phyloP scores from a whole-genome alignment of 495 filamentous ascomycete genomes.

The Penicillium parvum region DNA sequence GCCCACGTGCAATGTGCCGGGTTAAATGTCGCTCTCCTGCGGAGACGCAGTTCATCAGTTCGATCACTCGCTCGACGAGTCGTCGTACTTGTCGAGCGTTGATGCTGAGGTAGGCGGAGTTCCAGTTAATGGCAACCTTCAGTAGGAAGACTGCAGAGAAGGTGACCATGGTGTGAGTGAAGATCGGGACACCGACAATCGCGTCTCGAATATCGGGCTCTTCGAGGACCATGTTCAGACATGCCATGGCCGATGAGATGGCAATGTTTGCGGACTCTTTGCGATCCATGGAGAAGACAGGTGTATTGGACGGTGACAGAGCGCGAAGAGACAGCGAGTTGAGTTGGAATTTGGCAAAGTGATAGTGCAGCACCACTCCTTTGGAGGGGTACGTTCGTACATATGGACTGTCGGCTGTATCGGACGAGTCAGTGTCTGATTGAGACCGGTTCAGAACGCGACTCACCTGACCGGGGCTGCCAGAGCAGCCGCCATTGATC shows the following conservation, averaged over 20 bases:
- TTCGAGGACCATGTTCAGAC: constrained; percentile 51
- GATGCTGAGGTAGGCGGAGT: constrained; percentile 44
- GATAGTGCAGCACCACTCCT: constrained; percentile 56
- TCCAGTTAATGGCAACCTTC: constrained; percentile 54
- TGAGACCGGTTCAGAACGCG: neutral
- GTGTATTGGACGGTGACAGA: constrained; percentile 44
- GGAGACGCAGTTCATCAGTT: constrained; percentile 48
- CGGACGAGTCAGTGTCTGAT: neutral
- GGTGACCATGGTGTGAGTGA: constrained; percentile 60
- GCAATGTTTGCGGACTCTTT: constrained; percentile 53
- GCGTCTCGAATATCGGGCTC: constrained; percentile 54
- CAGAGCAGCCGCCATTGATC: constrained; percentile 57
- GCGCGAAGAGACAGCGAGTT: constrained; percentile 56
- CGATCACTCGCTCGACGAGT: constrained; percentile 47
- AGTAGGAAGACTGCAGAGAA: constrained; percentile 55
- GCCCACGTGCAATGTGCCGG: constrained; percentile 48
- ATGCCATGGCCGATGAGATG: constrained; percentile 53
- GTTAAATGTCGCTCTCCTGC: constrained; percentile 52
- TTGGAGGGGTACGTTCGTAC: constrained; percentile 56
- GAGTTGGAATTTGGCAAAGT: constrained; percentile 58
- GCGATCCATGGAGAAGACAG: constrained; percentile 50
- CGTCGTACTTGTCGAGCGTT: constrained; percentile 42
- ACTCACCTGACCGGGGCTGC: constrained; percentile 49
- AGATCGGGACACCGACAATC: constrained; percentile 56
- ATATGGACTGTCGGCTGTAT: constrained; percentile 45